Conservation (phyloP, 2,329 filamentous ascomycete species). For the Alternaria ventricosa region DNA sequence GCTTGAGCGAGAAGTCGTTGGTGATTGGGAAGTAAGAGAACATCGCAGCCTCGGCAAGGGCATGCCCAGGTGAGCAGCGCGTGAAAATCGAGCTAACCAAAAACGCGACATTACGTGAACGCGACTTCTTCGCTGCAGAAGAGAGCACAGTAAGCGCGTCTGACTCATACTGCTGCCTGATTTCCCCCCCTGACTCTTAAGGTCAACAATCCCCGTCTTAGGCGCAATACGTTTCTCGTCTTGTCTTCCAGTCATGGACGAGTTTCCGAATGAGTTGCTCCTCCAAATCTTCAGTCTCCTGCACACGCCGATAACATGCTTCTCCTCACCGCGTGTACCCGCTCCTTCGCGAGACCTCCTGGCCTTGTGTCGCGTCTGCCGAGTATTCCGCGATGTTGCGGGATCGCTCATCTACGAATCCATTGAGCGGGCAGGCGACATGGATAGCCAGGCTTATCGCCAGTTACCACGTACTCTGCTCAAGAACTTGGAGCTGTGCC, state of each 20-base stretch:
- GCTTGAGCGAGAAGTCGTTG: too few relatives aligned
- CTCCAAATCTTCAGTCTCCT: not conserved
- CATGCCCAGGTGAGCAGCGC: not conserved
- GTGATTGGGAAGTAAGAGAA: too few relatives aligned
- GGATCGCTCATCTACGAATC: not conserved
- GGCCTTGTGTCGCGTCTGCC: not conserved
- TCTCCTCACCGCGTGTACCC: not conserved
- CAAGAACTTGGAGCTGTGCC: not conserved
- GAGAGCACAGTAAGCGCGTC: not conserved
- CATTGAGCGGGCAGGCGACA: not conserved
- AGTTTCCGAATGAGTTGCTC: not conserved
- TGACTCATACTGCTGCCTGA: not conserved
- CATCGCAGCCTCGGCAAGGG: not conserved
- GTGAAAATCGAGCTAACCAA: not conserved
- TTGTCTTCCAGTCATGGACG: not conserved
- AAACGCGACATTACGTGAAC: not conserved
- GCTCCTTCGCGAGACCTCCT: not conserved
- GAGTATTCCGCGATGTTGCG: not conserved
- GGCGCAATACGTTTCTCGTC: not conserved
- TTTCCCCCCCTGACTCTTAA: not conserved
- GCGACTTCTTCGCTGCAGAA: not conserved
- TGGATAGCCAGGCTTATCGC: not conserved
- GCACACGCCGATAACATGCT: not conserved
- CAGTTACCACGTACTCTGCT: not conserved
- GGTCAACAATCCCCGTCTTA: not conserved